Evolutionary conservation across 768 basidiomycete genomes (phyloP), one percentile per base, ranked within the genome.

Genomic region (Suillus paluster): DNA sequence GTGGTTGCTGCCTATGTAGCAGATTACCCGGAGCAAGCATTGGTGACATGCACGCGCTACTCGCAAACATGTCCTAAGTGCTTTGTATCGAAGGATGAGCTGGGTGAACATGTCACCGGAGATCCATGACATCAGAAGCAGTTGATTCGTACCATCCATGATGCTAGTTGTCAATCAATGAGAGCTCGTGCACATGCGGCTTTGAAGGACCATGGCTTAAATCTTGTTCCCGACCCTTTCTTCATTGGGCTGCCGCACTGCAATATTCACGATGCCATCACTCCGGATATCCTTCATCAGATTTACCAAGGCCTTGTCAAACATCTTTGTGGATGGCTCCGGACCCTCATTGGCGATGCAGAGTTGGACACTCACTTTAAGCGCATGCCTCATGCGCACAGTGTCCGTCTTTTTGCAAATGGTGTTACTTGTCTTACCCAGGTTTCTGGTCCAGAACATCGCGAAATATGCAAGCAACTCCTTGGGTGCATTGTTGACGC

Each of bases 241-340:
- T 71, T 65, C 65, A 53, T 68, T 27, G 49, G 67, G 11, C 70
- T 77, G 11, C 73, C 73, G 5, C 72, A 70, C 57, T 59, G 60
- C 34, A 63, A 78, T 39, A 68, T 70, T n/a, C 61, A 59, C 55
- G 46, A 25, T 17, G 21, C 67, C 17, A 65, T 71, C n/a, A 75
- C 73, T 14, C 74, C 78, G 1, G 75, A 79, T 57, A 64, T 77
- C 21, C 70, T 79, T 1, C 77, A 79, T 59, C 74, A 78, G 50
- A 65, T 79, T 1, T 68, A 72, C 41, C 73, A 78, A 65, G 79
- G 78, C 4, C 60, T 78, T 14, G 66, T 78, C 39, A 76, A 75
- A 57, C 74, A 79, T 55, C 54, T 79, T 14, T 59, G 76, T 25
- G 8, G 33, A 1, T 80, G 78, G 78, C 19, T 42, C 5, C 8